A percentile compares a stretch with the other conserved stretches of the same genome.
phyloP scores from a whole-genome alignment of 306 rosid species.

The Sindora glabra region DNA sequence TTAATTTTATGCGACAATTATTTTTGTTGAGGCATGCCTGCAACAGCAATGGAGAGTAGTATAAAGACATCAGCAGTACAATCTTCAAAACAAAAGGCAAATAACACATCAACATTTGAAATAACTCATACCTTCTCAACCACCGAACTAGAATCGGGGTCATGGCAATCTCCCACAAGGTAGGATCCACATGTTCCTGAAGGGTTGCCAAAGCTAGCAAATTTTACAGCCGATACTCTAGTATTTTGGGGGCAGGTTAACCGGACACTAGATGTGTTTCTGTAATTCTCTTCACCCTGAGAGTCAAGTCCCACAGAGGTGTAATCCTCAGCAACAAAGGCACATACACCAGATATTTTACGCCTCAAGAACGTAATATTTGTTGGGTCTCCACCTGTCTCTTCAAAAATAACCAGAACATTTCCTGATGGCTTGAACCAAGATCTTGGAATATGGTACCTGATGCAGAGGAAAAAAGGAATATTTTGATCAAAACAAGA shows the following conservation, averaged over 20 bases:
- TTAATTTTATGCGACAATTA: constrained; percentile 46
- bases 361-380: constrained; percentile 47
- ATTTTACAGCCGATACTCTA: constrained; percentile 40
- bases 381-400: constrained; percentile 83
- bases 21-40: constrained; percentile 64
- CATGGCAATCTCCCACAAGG: constrained; percentile 62
- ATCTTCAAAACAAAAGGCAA: not conserved
- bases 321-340: constrained; percentile 54
- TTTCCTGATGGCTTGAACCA: constrained; percentile 96
- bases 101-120: not conserved
- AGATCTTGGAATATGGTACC: constrained; percentile 96
- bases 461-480: constrained; percentile 18
- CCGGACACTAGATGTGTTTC: constrained; percentile 25
- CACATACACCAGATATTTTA: constrained; percentile 45
- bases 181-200: constrained; percentile 75
- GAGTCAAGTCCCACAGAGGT: constrained; percentile 44
- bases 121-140: constrained; percentile 56
- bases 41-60: constrained; percentile 21
- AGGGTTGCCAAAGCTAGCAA: constrained; percentile 84
- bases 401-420: constrained; percentile 74
- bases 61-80: not conserved
- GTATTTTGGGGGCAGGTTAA: constrained; percentile 54
- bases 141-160: constrained; percentile 48
- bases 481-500: not conserved
- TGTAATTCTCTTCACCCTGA: constrained; percentile 22